Base-by-base conservation (phyloP, 73 alveolate species). In the Paramecium tetraurelia region DNA sequence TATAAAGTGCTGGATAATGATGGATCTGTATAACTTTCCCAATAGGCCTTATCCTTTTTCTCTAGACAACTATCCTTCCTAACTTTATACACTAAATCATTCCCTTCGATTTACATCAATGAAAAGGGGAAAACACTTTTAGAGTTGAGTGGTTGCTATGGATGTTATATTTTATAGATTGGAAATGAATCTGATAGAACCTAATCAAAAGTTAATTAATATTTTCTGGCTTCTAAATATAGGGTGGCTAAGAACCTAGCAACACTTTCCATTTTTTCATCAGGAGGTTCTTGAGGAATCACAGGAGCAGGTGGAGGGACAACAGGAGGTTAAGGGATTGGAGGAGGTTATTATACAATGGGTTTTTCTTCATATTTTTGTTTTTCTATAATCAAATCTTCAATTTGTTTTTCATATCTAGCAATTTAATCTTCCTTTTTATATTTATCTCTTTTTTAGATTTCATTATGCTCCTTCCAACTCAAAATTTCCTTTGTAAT, bases 231-330 rank as follows among this genome's bases (percentile, higher is more conserved):
- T 29, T 80, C 90, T 24, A 48, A 24, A 80, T 80, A 80, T 21
- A 80, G 20, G 7, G 90, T 80, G 5, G 90, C 90, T 2, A 80
- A 43, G 18, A 80, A 80, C 20, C 90, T 16, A 43, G 63, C 90
- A 80, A 80, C 75, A 44, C 70, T 80, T 31, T 80, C 90, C 27
- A 22, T 44, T 80, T 35, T 80, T 24, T 80, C 90, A 80, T 80
- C 90, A 44, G 86, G 86, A 36, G 86, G 86, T 22, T 33, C 59
- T 21, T 20, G 59, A 36, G 22, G 86, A 16, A 12, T 11, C 29
- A 63, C 27, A 20, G 84, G 41, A 33, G 40, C n/a, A 21, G 86
- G 86, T 72, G 53, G 68, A 3, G 36, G 53, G 0, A 63, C 84
- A 12, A 63, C 5, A 31, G 24, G 21, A 6, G 41, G 46, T 63